Base-by-base conservation (phyloP, 257 asterid genomes). In the Coffea eugenioides region DNA sequence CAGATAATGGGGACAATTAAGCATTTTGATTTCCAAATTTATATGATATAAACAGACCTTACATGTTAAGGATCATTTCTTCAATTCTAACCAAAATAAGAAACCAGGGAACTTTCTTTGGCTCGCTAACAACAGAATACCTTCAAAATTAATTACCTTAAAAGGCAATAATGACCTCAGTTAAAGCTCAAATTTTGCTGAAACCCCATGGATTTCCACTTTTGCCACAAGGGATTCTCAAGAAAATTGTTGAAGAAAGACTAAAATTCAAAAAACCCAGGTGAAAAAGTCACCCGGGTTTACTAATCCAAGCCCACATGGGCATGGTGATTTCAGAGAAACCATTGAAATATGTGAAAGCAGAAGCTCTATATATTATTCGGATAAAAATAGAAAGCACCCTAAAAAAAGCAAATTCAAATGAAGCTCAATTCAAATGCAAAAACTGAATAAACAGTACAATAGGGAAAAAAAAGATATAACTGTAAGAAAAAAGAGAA, bases 331-430 rank as follows among this genome's bases (percentile, higher is more conserved):
- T 56, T 74, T 54, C 75, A 54, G 43, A 15, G 41, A 54, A 73
- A 73, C 41, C 36, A 75, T 65, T 27, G 3, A 59, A 77, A 71
- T 68, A 68, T 20, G n/a, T 12, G 8, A 27, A 23, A 61, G 12
- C 69, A 52, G 75, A 73, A 80, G 75, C 48, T 74, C 86, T 62
- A 78, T 69, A 68, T 21, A 84, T 79, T 61, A 20, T 49, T 10
- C 54, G 31, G 75, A 65, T 61, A 65, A 81, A 68, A 77, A 64
- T 73, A 85, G 86, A 52, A 74, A 83, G 77, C 49, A 69, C 78
- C 84, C 90, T 86, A 85, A 83, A 81, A 87, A 79, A 72, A 79
- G 84, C 82, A 81, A 62, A 82, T 75, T 82, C 69, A 81, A 61
- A 80, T 71, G 75, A 81, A 85, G 80, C 54, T 56, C 64, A 75